Evolutionary conservation across 1,139 yeast genomes (phyloP).

Genomic region (Sugiyamaella paludigena): DNA sequence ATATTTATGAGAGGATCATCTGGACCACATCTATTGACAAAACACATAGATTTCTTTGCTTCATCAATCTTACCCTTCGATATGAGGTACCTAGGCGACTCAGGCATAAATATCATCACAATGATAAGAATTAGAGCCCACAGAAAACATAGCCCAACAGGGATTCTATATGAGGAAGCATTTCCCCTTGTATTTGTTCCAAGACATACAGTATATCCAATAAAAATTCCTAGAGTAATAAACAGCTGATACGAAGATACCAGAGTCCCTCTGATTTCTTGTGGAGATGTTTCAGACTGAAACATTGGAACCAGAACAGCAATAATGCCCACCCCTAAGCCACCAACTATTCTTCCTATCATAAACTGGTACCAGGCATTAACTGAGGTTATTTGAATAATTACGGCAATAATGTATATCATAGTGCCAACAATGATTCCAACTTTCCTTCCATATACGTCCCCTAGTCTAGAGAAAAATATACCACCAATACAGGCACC

Average conservation of each 20-base stretch:
- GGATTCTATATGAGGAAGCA: conserved; percentile 63
- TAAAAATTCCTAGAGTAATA: conserved; percentile 64
- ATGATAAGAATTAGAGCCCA: conserved; percentile 44
- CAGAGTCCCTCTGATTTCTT: conserved; percentile 61
- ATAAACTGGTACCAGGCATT: conserved; percentile 41
- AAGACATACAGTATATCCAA: conserved; percentile 65
- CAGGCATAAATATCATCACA: conserved; percentile 71
- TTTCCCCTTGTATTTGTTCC: conserved; percentile 54
- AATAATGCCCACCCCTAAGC: conserved; percentile 65
- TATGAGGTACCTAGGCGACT: conserved; percentile 72
- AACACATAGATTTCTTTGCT: conserved; percentile 61
- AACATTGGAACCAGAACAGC: conserved; percentile 66
- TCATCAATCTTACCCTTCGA: conserved; percentile 52
- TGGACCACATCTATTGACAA: conserved; percentile 57
- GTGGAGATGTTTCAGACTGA: conserved; percentile 70
- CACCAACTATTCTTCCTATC: conserved; percentile 50
- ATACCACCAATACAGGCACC: conserved; percentile 51
- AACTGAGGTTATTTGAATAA: conserved; percentile 51
- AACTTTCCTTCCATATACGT: conserved; percentile 51
- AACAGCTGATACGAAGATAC: conserved; percentile 67
- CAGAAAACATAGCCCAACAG: conserved; percentile 48
- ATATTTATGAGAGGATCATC: conserved; percentile 57
- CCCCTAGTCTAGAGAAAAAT: conserved; percentile 50
- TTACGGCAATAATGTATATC: conserved; percentile 50
- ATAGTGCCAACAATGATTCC: conserved; percentile 47